Evolutionary conservation across 306 rosid genomes (phyloP), one percentile per base, ranked within the genome.

Genomic region (Adenanthera pavonina): DNA sequence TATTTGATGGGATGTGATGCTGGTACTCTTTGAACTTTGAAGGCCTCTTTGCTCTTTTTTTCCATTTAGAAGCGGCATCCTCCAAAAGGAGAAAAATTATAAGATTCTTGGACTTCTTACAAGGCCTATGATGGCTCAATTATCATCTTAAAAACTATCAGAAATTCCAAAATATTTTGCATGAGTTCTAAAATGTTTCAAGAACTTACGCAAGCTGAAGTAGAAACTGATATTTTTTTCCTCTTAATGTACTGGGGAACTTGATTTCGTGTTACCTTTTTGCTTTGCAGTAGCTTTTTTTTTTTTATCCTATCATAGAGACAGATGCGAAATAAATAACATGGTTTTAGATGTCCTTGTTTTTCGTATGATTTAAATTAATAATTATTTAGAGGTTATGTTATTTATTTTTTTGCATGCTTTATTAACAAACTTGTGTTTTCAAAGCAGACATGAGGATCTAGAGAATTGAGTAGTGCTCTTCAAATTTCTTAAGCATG

Each of bases 91-190:
- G 20, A 72, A 67, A 41, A 30, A 47, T 33, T 33, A 30, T 44
- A 7, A 19, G 36, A 69, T 19, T 69, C 9, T 70, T 48, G 59
- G 75, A 70, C 25, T 14, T 49, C 59, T 16, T 69, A 46, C 20
- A 0, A 20, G 57, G 68, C 7, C 10, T 34, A 35, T 62, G 33
- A 30, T 70, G 40, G 12, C 59, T 25, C 12, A 46, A 70, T 46
- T 12, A 13, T 70, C 34, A 14, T 46, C 40, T 17, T 20, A 44
- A 30, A 20, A 46, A 69, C 54, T 38, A 15, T 34, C 19, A 47
- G 20, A 70, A 30, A 47, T 69, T 61, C 54, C 53, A 19, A 69
- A 20, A 19, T 40, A 43, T n/a, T 61, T 59, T 61, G 68, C 68
- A 9, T 30, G 41, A 30, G 1, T 11, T 61, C 44, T 8, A 1